phyloP scores from a whole-genome alignment of 23 red algal species.

The Gracilaria gracilis region DNA sequence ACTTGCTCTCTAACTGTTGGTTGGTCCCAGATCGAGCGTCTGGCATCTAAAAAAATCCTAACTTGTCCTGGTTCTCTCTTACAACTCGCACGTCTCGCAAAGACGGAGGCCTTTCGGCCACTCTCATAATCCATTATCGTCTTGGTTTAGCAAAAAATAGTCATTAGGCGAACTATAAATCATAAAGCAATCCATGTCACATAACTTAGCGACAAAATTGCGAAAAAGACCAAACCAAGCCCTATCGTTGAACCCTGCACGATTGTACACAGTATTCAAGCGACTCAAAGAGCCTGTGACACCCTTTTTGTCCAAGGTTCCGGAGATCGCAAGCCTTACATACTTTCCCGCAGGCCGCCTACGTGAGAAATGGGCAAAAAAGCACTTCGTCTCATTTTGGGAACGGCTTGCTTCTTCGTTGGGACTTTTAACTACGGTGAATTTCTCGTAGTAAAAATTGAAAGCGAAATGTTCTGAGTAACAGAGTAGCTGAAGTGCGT shows the following conservation, averaged over 20 bases:
- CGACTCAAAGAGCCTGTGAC: background rate
- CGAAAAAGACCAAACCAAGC: conserved; percentile 6
- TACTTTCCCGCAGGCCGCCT: background rate
- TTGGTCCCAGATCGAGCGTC: background rate
- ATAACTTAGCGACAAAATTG: background rate
- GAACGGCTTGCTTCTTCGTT: background rate
- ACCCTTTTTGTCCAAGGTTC: background rate
- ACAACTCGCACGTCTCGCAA: background rate
- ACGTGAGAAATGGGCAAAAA: background rate
- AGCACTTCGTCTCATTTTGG: background rate
- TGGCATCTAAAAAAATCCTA: background rate
- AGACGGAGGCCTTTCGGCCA: background rate
- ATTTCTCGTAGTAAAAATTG: conserved; percentile 42
- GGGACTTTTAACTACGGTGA: background rate
- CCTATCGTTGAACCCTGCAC: conserved; percentile 21
- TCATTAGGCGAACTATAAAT: conserved; percentile 22
- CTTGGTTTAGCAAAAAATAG: conserved; percentile 17
- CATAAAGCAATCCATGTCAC: background rate
- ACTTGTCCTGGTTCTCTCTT: too few relatives aligned
- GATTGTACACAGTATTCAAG: conserved; percentile 9
- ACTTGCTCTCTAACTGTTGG: conserved; percentile 12
- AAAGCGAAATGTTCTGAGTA: background rate
- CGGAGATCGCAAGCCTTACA: background rate
- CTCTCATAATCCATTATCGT: background rate
- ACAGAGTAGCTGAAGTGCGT: background rate